These are phyloP conservation scores for Penicillium polonicum DNA, from an alignment of 2,329 filamentous ascomycete genomes.

Conservation along the genomic window DNA sequence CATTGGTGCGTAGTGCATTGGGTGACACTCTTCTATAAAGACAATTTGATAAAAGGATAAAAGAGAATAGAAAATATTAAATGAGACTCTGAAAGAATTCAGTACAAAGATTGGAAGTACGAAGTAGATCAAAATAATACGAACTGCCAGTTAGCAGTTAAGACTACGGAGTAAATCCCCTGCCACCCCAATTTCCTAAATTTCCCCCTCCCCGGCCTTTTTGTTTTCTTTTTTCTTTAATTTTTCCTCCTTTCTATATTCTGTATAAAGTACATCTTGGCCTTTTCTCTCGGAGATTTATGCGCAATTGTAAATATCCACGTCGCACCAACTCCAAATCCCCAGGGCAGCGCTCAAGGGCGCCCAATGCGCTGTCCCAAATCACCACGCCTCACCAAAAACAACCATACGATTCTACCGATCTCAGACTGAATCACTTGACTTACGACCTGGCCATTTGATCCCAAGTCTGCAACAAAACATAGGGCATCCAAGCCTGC, in stretches of 20 bases:
- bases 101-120: not conserved
- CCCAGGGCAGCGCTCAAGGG: conserved; percentile 9
- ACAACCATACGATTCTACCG: conserved; percentile 3
- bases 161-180: conserved; percentile 15
- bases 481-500: conserved; percentile 7
- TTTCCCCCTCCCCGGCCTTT: conserved; percentile 14
- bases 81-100: not conserved
- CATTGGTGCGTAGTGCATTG: conserved; percentile 83
- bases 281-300: not conserved
- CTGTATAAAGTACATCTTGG: not conserved
- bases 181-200: conserved; percentile 30
- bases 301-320: conserved; percentile 8
- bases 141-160: too few species aligned
- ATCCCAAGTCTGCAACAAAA: not conserved
- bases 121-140: not conserved
- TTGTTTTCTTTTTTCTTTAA: not conserved
- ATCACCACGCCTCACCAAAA: conserved; percentile 9
- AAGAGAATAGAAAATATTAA: not conserved
- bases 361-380: conserved; percentile 28
- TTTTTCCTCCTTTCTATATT: not conserved
- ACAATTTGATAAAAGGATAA: not conserved
- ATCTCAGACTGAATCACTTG: not conserved
- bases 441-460: not conserved
- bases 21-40: conserved; percentile 81
- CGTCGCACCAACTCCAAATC: not conserved